Evolutionary conservation across 495 filamentous ascomycete genomes (phyloP).

Genomic region (Aspergillus egyptiacus): DNA sequence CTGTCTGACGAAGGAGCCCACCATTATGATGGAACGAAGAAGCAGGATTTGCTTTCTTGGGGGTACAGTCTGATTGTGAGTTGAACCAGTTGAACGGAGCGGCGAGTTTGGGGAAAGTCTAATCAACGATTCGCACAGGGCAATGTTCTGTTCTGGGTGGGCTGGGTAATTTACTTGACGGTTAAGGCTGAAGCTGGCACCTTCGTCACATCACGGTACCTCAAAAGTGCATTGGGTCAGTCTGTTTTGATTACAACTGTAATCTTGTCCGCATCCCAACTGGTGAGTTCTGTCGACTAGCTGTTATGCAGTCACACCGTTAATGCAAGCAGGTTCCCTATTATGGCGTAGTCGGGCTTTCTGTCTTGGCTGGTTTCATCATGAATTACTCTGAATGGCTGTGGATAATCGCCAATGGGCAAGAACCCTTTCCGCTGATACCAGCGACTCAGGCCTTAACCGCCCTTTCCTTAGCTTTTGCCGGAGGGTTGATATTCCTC

Average conservation of each 20-base stretch:
- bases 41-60: slow-evolving; percentile 25
- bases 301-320: neutral
- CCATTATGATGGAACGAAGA: slow-evolving; percentile 23
- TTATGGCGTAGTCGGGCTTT: slow-evolving; percentile 30
- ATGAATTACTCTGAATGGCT: slow-evolving; percentile 25
- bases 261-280: slow-evolving; percentile 33
- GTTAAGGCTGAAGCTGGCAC: slow-evolving; percentile 18
- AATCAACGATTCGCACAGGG: slow-evolving; percentile 20
- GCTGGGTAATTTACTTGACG: slow-evolving; percentile 22
- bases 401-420: slow-evolving; percentile 24
- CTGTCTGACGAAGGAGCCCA: slow-evolving; percentile 19
- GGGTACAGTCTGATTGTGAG: slow-evolving; percentile 37
- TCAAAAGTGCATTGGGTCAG: slow-evolving; percentile 33
- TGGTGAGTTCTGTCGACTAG: slow-evolving; percentile 26
- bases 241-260: slow-evolving; percentile 26
- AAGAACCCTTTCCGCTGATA: slow-evolving; percentile 32
- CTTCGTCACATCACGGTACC: slow-evolving; percentile 29
- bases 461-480: slow-evolving; percentile 14
- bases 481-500: slow-evolving; percentile 28
- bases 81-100: neutral
- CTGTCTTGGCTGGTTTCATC: slow-evolving; percentile 31
- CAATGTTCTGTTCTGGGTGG: slow-evolving; percentile 28
- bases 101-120: neutral
- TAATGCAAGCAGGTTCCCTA: slow-evolving; percentile 31
- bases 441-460: slow-evolving; percentile 16